Evolutionary conservation across 345 rosid species (phyloP).

Genomic region (Rhodomyrtus tomentosa): DNA sequence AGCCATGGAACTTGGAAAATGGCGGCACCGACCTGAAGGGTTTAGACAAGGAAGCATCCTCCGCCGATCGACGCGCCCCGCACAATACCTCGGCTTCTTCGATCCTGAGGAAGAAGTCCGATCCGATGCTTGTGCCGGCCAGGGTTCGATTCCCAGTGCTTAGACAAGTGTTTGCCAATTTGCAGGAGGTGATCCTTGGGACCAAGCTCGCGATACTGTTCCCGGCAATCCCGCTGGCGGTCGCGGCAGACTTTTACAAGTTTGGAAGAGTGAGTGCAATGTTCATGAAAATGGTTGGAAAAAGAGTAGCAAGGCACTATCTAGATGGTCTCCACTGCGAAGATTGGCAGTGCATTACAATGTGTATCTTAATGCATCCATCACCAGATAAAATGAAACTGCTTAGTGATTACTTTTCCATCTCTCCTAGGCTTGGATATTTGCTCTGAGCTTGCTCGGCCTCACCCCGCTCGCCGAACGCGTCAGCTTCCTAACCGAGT

Average conservation of each 20-base stretch:
- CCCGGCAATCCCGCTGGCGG: slow-evolving; percentile 33
- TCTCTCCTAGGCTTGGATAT: slow-evolving; percentile 53
- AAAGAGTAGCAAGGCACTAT: background rate
- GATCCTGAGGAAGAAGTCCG: slow-evolving; percentile 26
- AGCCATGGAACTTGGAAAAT: slow-evolving; percentile 13
- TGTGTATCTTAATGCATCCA: background rate
- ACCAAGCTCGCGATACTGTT: slow-evolving; percentile 37
- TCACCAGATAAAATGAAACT: background rate
- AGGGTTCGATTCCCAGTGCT: slow-evolving; percentile 9
- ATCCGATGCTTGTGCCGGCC: slow-evolving; percentile 18
- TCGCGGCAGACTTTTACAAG: slow-evolving; percentile 13
- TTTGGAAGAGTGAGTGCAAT: slow-evolving; percentile 23
- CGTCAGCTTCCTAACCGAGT: slow-evolving; percentile 91
- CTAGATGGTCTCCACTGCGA: background rate
- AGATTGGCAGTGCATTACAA: background rate
- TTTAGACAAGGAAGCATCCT: background rate
- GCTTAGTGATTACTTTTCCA: background rate
- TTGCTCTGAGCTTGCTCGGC: slow-evolving; percentile 72
- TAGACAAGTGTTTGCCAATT: slow-evolving; percentile 14
- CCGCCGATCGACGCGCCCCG: background rate
- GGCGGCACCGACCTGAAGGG: background rate
- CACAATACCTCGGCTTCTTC: slow-evolving; percentile 14
- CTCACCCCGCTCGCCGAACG: slow-evolving; percentile 78
- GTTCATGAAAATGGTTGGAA: background rate
- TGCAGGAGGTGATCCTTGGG: slow-evolving; percentile 35